These are phyloP conservation scores for Triticum timopheevii DNA, from an alignment of 176 grass and related monocot species.

Conservation along the genomic window DNA sequence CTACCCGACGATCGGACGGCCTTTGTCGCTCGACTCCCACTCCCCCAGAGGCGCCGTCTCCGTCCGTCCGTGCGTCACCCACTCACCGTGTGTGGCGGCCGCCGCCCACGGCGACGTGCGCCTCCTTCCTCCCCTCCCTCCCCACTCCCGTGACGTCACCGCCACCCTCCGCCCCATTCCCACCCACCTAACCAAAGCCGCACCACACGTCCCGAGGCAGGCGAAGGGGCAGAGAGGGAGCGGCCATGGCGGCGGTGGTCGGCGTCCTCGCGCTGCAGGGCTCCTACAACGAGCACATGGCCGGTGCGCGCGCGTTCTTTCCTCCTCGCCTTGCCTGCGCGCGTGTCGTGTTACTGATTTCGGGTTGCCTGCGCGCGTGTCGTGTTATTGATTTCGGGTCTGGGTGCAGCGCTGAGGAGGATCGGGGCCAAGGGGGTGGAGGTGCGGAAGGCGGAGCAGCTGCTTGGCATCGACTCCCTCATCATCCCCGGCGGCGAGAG, in stretches of 20 bases:
- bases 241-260: conserved; percentile 63
- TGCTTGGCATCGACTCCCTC: conserved; percentile 62
- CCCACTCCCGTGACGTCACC: conserved; percentile 25
- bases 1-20: conserved; percentile 11
- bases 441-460: conserved; percentile 88
- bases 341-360: conserved; percentile 15
- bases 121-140: conserved; percentile 19
- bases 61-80: background rate
- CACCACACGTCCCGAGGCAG: background rate
- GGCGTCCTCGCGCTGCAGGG: conserved; percentile 98
- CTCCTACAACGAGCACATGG: conserved; percentile 96
- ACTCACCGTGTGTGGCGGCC: conserved; percentile 28
- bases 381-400: conserved; percentile 2
- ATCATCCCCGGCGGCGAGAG: conserved; percentile 99
- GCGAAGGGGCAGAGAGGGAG: background rate
- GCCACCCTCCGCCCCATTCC: background rate
- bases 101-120: conserved; percentile 50
- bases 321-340: background rate
- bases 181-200: background rate
- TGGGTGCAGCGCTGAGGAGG: conserved; percentile 69
- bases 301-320: conserved; percentile 39
- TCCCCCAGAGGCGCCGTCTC: background rate
- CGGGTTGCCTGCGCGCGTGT: background rate
- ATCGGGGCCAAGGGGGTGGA: conserved; percentile 84
- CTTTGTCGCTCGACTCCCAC: background rate